phyloP scores from a whole-genome alignment of 2,329 filamentous ascomycete species.

The Diatrype stigma region DNA sequence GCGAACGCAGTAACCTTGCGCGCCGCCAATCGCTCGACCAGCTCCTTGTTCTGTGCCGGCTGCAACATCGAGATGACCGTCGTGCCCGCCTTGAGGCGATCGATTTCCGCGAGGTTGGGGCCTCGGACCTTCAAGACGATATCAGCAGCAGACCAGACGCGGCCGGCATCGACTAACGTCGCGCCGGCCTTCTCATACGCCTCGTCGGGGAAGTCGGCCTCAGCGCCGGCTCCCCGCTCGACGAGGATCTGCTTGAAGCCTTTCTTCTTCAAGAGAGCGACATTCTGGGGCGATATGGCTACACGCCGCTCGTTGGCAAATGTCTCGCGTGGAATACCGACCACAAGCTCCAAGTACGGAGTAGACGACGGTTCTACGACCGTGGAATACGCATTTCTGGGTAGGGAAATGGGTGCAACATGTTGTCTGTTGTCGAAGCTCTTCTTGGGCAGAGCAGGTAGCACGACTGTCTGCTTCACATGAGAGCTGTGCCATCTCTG shows the following conservation, averaged over 20 bases:
- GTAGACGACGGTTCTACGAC: slow-evolving; percentile 38
- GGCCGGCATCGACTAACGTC: slow-evolving; percentile 63
- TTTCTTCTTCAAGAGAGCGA: slow-evolving; percentile 77
- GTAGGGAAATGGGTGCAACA: slow-evolving; percentile 17
- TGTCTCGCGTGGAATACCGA: slow-evolving; percentile 78
- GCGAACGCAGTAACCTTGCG: slow-evolving; percentile 74
- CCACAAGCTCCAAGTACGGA: slow-evolving; percentile 68
- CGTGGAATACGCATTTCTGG: slow-evolving; percentile 26
- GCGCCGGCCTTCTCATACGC: slow-evolving; percentile 77
- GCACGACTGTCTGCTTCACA: slow-evolving; percentile 23
- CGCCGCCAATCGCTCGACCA: slow-evolving; percentile 69
- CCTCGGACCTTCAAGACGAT: slow-evolving; percentile 82
- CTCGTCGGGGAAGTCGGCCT: slow-evolving; percentile 72
- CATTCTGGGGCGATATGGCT: slow-evolving; percentile 80
- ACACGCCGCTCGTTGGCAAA: slow-evolving; percentile 77
- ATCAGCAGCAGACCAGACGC: slow-evolving; percentile 71
- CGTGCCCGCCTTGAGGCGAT: slow-evolving; percentile 62
- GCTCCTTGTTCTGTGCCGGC: slow-evolving; percentile 70
- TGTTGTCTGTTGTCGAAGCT: slow-evolving; percentile 12
- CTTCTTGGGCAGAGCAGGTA: slow-evolving; percentile 22
- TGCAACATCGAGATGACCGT: slow-evolving; percentile 82
- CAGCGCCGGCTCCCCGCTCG: slow-evolving; percentile 73
- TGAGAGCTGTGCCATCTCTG: slow-evolving; percentile 25
- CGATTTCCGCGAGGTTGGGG: slow-evolving; percentile 66
- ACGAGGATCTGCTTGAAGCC: slow-evolving; percentile 74